Percentiles rank a stretch among this genome's conserved stretches.
These are phyloP conservation scores for Psilocybe azurescens DNA, from an alignment of 768 basidiomycete species.

Conservation along the genomic window DNA sequence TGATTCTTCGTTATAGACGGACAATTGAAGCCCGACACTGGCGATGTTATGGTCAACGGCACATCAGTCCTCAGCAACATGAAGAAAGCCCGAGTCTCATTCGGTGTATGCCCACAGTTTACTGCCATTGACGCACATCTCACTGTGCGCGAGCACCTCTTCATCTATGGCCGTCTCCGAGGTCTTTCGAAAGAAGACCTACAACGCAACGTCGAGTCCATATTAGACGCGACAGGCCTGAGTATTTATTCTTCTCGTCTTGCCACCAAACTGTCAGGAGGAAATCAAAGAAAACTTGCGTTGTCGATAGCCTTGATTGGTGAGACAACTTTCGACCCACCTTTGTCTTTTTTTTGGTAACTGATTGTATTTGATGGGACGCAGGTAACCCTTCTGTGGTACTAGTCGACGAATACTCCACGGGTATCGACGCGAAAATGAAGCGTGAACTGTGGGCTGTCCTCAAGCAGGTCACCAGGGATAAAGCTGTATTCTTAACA, in stretches of 20 bases:
- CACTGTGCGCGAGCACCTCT: slow-evolving; percentile 77
- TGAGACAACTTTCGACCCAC: not conserved
- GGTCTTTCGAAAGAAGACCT: slow-evolving; percentile 62
- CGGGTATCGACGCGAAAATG: slow-evolving; percentile 83
- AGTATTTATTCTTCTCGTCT: slow-evolving; percentile 66
- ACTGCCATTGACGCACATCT: slow-evolving; percentile 81
- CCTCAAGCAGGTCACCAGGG: slow-evolving; percentile 62
- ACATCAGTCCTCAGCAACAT: slow-evolving; percentile 67
- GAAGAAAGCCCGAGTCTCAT: slow-evolving; percentile 63
- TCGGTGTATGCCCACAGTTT: slow-evolving; percentile 87
- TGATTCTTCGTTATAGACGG: slow-evolving; percentile 51
- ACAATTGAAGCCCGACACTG: slow-evolving; percentile 65
- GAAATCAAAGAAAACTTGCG: slow-evolving; percentile 78
- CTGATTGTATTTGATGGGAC: not conserved
- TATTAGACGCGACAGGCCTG: slow-evolving; percentile 65
- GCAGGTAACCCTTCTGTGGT: slow-evolving; percentile 68
- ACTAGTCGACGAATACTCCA: slow-evolving; percentile 84
- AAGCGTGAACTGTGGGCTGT: slow-evolving; percentile 88
- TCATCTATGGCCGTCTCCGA: slow-evolving; percentile 76
- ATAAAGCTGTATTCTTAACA: slow-evolving; percentile 74
- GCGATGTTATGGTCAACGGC: slow-evolving; percentile 71
- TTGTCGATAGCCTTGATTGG: slow-evolving; percentile 78
- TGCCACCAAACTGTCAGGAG: slow-evolving; percentile 77
- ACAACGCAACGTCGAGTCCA: slow-evolving; percentile 51
- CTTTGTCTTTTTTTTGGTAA: not conserved